A percentile compares a stretch with the other conserved stretches of the same genome.
phyloP scores from a whole-genome alignment of 2,329 filamentous ascomycete genomes.

The Exophiala oligosperma region DNA sequence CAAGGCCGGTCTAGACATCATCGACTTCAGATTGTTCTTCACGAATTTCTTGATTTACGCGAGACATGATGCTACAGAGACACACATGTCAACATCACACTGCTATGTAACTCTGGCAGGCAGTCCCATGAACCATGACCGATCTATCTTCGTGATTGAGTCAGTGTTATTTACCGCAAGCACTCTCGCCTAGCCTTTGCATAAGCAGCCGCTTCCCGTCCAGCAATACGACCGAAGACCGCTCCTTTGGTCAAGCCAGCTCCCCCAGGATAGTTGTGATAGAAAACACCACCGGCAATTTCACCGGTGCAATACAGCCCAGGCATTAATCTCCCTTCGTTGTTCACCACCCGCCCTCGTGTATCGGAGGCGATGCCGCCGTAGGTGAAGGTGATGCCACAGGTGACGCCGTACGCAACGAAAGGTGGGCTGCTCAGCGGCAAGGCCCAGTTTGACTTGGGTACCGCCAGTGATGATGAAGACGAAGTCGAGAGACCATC shows the following conservation, averaged over 20 bases:
- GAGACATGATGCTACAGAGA: too few species aligned
- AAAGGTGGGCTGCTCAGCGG: slow-evolving; percentile 58
- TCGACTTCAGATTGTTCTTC: too few species aligned
- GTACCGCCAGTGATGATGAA: slow-evolving; percentile 39
- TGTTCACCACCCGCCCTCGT: slow-evolving; percentile 20
- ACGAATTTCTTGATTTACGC: too few species aligned
- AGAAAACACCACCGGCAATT: slow-evolving; percentile 65
- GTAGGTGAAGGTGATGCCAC: slow-evolving; percentile 69
- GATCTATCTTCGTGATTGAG: too few species aligned
- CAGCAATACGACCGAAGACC: slow-evolving; percentile 52
- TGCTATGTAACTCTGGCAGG: too few species aligned
- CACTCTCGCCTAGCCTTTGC: too few species aligned
- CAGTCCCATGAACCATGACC: too few species aligned
- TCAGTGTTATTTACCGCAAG: too few species aligned
- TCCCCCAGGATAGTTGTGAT: slow-evolving; percentile 63
- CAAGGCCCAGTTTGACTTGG: slow-evolving; percentile 67
- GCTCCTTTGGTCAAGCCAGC: slow-evolving; percentile 61
- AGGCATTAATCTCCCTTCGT: slow-evolving; percentile 22
- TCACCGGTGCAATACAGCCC: slow-evolving; percentile 63
- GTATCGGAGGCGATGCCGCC: slow-evolving; percentile 41
- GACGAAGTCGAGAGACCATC: too few species aligned
- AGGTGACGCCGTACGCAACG: slow-evolving; percentile 62
- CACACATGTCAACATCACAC: too few species aligned
- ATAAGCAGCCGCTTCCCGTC: slow-evolving; percentile 33
- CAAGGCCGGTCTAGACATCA: too few species aligned